Evolutionary conservation across 23 red algal species (phyloP), one percentile per base, ranked within the genome.

Genomic region (Gracilariopsis chorda): DNA sequence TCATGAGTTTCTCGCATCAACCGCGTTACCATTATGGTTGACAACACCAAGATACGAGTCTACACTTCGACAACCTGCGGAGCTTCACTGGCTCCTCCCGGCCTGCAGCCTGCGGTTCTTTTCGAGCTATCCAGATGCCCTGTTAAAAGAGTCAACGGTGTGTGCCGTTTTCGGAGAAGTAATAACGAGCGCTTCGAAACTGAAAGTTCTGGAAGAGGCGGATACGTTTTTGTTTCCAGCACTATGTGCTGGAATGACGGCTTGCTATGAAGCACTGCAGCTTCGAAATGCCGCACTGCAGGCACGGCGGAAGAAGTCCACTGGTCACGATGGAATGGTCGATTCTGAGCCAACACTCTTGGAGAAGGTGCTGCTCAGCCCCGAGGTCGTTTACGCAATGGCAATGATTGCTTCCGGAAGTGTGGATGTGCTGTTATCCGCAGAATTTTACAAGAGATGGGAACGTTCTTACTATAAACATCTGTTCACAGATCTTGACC

Each of bases 141-240:
- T 89, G 34, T 42, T 89, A 14, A 37, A 73, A 14, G 72, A 78
- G 17, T 69, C 85, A 76, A 70, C 69, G 45, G 65, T 89, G 9
- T 89, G 49, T 20, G 48, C 27, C 30, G 67, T 89, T 73, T 73
- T 73, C 47, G 67, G 67, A 73, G 67, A 73, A 73, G 37, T 73
- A n/a, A 42, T 73, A 73, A 73, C 40, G 24, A 73, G 67, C 67
- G 42, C 39, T 42, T 73, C 24, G n/a, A 73, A 73, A 17, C 67
- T 73, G 11, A 73, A 46, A 42, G 20, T 47, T 73, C 47, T 53
- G 33, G 59, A 69, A 49, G 82, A 49, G 17, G 45, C 72, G 11
- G 85, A 89, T 61, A 62, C 85, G 4, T 78, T 78, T 60, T 28
- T 89, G 19, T 89, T 89, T 37, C 85, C 85, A 24, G 85, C 85